Conservation (phyloP, 805 yeast species). For the Metschnikowia koreensis region DNA sequence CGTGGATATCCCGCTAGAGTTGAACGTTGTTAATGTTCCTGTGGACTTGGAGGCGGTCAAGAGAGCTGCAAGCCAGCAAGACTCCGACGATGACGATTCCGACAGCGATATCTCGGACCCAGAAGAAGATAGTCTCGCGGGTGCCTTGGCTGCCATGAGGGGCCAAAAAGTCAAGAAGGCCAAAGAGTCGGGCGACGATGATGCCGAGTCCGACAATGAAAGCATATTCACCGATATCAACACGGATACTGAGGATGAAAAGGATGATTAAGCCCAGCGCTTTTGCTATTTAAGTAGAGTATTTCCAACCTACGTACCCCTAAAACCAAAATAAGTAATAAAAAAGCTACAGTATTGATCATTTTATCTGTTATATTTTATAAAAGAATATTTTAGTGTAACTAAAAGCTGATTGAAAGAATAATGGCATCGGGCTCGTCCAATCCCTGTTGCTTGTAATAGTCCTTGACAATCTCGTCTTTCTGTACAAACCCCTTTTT, state of each 20-base stretch:
- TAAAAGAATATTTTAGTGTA: no score
- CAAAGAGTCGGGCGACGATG: conserved; percentile 33
- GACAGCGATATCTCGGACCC: conserved; percentile 64
- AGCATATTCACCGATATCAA: conserved; percentile 45
- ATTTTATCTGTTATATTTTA: no score
- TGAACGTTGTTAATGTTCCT: conserved; percentile 63
- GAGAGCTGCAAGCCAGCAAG: conserved; percentile 31
- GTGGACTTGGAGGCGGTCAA: conserved; percentile 19
- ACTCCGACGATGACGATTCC: conserved; percentile 41
- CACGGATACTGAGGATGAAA: conserved; percentile 43
- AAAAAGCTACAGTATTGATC: no score
- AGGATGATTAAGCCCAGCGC: conserved; percentile 23
- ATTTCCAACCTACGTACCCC: not conserved
- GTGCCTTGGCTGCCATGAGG: conserved; percentile 66
- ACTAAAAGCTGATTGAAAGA: conserved; percentile 30
- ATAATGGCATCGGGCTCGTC: conserved; percentile 49
- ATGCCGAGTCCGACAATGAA: conserved; percentile 38
- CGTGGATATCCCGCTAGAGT: conserved; percentile 62
- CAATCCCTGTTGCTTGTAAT: conserved; percentile 48
- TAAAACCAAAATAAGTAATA: not conserved
- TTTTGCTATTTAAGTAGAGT: not conserved
- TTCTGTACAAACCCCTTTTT: conserved; percentile 46
- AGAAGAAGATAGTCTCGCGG: conserved; percentile 73
- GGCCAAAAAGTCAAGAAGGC: conserved; percentile 55
- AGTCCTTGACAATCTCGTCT: conserved; percentile 39